Evolutionary conservation across 257 asterid genomes (phyloP), one percentile per base, ranked within the genome.

Genomic region (Solanum infundibuliforme): DNA sequence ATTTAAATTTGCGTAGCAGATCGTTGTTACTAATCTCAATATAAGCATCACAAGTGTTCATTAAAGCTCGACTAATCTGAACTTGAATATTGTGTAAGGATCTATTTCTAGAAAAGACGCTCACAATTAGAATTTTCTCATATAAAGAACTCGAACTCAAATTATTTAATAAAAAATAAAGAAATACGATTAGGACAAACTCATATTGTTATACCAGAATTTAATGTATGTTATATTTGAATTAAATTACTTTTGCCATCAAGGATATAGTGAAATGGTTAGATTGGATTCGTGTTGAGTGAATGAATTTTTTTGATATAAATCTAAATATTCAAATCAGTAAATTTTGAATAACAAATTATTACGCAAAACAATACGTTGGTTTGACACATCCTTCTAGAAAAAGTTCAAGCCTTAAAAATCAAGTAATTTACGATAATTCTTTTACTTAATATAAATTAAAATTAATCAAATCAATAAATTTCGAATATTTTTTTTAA

Each of bases 71-170:
- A 58, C 5, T 58, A 58, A 58, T 7, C 0, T 55, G 5, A 20
- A 7, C 21, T 58, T 7, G 66, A 20, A 0, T 20, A 58, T 58
- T 20, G 5, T 20, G 5, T 41, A 58, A 58, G 5, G 2, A 5
- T 58, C 0, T 20, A 58, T 58, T 55, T 58, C 5, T 58, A 58
- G 25, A 18, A 52, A 52, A 16, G 1, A 58, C 2, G 2, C 2
- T 58, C 5, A 7, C 12, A 21, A 58, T 0, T 0, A 21, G 2
- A 58, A 0, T 0, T 21, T 3, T 1, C 0, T 21, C 27, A 0
- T 16, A 52, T 16, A 16, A 16, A 52, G 0, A 20, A 21, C 0
- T 58, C 25, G 1, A 21, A 58, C 12, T 21, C 5, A 1, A 58
- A 58, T 0, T 58, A 0, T 58, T 20, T 21, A 58, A 21, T 58